Evolutionary conservation across 2,329 filamentous ascomycete species (phyloP).

Genomic region (Fusarium sp.): DNA sequence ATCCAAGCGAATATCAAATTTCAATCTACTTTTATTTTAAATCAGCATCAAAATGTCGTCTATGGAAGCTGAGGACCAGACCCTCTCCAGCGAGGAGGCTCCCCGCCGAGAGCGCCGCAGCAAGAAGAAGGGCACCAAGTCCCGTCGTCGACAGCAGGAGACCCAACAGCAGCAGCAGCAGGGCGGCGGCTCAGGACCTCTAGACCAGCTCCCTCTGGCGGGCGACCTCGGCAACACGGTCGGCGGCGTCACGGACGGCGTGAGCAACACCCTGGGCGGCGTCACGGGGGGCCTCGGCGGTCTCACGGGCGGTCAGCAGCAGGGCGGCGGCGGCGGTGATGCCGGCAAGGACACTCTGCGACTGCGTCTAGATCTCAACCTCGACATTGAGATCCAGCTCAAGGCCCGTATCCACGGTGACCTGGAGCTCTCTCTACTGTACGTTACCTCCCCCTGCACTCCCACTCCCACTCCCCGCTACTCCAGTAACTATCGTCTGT

Average conservation of each 20-base stretch:
- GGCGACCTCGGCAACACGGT: conserved; percentile 54
- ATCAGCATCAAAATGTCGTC: conserved; percentile 43
- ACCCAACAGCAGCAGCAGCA: conserved; percentile 35
- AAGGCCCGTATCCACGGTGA: conserved; percentile 90
- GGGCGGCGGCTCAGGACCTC: conserved; percentile 42
- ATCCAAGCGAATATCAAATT: conserved; percentile 14
- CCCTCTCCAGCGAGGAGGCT: conserved; percentile 43
- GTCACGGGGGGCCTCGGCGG: conserved; percentile 56
- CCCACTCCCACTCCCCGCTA: not conserved
- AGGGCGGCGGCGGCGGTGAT: conserved; percentile 52
- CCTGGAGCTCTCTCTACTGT: conserved; percentile 79
- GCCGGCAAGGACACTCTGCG: conserved; percentile 73
- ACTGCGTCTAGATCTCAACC: conserved; percentile 81
- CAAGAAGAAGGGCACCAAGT: conserved; percentile 52
- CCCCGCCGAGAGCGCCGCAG: conserved; percentile 45
- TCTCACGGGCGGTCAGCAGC: conserved; percentile 54
- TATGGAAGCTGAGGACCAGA: conserved; percentile 46
- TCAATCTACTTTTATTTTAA: not conserved
- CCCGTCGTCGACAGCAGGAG: conserved; percentile 45
- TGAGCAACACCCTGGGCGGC: conserved; percentile 58
- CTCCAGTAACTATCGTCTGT: conserved; percentile 2
- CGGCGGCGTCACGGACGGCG: conserved; percentile 58
- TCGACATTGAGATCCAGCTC: conserved; percentile 86
- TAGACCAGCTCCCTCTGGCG: conserved; percentile 57
- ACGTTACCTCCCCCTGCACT: conserved; percentile 52